Percentiles rank a stretch among this genome's conserved stretches.
These are phyloP conservation scores for Pichia kudriavzevii DNA, from an alignment of 1,139 yeast genomes.

Conservation along the genomic window DNA sequence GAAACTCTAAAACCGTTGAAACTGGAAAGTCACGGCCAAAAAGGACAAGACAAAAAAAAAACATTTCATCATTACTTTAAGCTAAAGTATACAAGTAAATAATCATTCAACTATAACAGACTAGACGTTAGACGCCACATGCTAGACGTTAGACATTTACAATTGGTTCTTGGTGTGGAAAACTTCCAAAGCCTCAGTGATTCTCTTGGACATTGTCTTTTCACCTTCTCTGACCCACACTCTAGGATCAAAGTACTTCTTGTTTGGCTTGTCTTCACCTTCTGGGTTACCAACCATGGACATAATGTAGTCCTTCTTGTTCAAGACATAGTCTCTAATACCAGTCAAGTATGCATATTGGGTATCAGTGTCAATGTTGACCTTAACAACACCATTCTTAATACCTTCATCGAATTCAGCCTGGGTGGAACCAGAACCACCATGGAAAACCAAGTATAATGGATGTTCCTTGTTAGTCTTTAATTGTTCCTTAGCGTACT, in stretches of 20 bases:
- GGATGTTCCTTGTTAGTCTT: constrained; percentile 58
- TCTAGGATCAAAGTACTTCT: constrained; percentile 99
- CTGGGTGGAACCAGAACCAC: constrained; percentile 98
- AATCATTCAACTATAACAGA: too few species aligned
- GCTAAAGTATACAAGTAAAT: too few species aligned
- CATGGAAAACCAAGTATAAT: constrained; percentile 98
- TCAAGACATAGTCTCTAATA: constrained; percentile 93
- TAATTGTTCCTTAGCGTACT: constrained; percentile 60
- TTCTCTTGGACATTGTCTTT: constrained; percentile 91
- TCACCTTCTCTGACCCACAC: constrained; percentile 99
- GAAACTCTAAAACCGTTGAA: too few species aligned
- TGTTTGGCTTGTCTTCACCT: constrained; percentile 97
- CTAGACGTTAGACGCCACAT: too few species aligned
- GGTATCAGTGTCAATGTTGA: constrained; percentile 98
- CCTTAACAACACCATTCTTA: constrained; percentile 93
- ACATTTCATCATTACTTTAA: too few species aligned
- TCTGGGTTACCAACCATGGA: constrained; percentile 98
- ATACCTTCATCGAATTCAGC: constrained; percentile 89
- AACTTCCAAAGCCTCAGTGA: constrained; percentile 71
- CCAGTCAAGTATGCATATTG: constrained; percentile 96
- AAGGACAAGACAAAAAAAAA: too few species aligned
- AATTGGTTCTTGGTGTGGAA: constrained; percentile 59
- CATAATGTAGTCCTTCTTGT: constrained; percentile 89
- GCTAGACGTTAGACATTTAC: not conserved
- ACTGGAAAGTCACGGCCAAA: too few species aligned